Evolutionary conservation across 768 basidiomycete species (phyloP).

Genomic region (Exidia glandulosa): DNA sequence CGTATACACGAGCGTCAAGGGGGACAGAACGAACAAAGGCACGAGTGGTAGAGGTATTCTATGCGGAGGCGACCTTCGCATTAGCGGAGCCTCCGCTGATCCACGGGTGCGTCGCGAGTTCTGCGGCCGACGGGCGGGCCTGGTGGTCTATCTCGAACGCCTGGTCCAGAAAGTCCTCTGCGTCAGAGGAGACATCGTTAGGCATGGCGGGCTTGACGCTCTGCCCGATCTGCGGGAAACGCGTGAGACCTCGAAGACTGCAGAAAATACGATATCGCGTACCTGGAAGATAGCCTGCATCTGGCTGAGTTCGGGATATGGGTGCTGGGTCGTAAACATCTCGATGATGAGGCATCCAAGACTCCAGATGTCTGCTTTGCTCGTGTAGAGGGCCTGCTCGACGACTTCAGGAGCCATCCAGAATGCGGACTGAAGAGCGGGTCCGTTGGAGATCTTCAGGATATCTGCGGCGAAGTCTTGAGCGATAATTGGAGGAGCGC

Average conservation of each 20-base stretch:
- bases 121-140: too few relatives aligned
- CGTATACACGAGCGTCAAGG: too few relatives aligned
- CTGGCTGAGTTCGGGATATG: slow-evolving; percentile 90
- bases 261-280: slow-evolving; percentile 4
- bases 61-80: too few relatives aligned
- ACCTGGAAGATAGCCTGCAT: slow-evolving; percentile 99
- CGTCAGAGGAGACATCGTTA: slow-evolving; percentile 80
- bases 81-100: too few relatives aligned
- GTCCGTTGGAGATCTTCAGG: slow-evolving; percentile 49
- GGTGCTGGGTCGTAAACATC: slow-evolving; percentile 93
- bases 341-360: slow-evolving; percentile 91
- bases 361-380: slow-evolving; percentile 93
- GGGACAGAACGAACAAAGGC: too few relatives aligned
- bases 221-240: slow-evolving; percentile 66
- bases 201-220: slow-evolving; percentile 81
- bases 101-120: too few relatives aligned
- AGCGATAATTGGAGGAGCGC: slow-evolving; percentile 27
- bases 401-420: slow-evolving; percentile 99
- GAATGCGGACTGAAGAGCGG: slow-evolving; percentile 92
- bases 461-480: slow-evolving; percentile 16
- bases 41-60: too few relatives aligned
- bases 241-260: not conserved
- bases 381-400: slow-evolving; percentile 84
- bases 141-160: too few relatives aligned
- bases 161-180: slow-evolving; percentile 71